phyloP scores from a whole-genome alignment of 208 protist species.

The Acanthamoeba triangularis region DNA sequence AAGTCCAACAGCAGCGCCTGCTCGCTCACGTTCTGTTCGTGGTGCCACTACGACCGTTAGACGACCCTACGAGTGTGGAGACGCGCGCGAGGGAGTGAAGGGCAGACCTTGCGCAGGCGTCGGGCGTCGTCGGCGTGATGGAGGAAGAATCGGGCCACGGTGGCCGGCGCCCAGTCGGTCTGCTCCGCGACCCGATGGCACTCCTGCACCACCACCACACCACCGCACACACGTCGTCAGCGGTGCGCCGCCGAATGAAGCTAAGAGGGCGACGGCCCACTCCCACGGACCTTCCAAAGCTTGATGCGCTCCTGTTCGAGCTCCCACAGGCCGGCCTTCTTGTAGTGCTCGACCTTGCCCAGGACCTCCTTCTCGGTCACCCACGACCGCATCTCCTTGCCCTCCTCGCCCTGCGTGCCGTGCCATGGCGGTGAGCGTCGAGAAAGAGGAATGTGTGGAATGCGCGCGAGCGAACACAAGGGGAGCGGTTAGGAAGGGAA shows the following conservation, averaged over 20 bases:
- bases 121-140: constrained; percentile 38
- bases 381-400: constrained; percentile 46
- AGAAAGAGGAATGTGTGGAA: neutral
- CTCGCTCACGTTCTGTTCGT: neutral
- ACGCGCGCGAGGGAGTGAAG: neutral
- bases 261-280: no score
- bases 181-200: constrained; percentile 42
- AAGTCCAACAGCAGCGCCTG: neutral
- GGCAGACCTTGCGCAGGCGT: neutral
- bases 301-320: constrained; percentile 27
- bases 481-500: neutral
- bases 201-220: neutral
- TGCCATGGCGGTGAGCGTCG: neutral
- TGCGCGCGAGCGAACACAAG: neutral
- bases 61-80: neutral
- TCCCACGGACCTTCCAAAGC: constrained; percentile 14
- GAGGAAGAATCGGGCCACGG: constrained; percentile 24
- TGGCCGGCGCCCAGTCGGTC: constrained; percentile 30
- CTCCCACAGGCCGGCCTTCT: constrained; percentile 30
- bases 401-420: neutral
- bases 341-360: constrained; percentile 16
- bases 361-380: constrained; percentile 27
- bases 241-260: neutral
- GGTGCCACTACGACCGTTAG: neutral
- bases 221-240: neutral